Percentiles rank a stretch among this genome's conserved stretches.
phyloP scores from a whole-genome alignment of 495 filamentous ascomycete genomes.

The Aspergillus cristatus region DNA sequence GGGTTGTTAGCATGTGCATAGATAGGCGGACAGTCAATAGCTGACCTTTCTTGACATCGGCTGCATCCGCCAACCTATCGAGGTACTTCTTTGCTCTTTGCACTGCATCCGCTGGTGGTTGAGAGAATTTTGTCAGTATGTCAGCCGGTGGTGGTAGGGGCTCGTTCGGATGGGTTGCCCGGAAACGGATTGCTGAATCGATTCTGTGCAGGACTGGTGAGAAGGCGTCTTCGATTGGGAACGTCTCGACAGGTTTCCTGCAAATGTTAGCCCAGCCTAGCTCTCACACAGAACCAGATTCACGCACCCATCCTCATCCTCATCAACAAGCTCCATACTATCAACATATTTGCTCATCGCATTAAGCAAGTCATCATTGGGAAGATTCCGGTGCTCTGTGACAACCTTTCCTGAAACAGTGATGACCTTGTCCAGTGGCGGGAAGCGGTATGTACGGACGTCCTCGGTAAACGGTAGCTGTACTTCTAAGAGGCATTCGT shows the following conservation, averaged over 20 bases:
- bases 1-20: constrained; percentile 14
- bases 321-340: constrained; percentile 73
- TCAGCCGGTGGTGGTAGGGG: constrained; percentile 57
- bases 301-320: constrained; percentile 63
- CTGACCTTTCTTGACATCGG: constrained; percentile 79
- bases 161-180: constrained; percentile 65
- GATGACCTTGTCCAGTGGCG: constrained; percentile 77
- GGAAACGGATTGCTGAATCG: constrained; percentile 71
- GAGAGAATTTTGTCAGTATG: constrained; percentile 63
- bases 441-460: constrained; percentile 78
- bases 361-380: constrained; percentile 57
- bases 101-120: constrained; percentile 60
- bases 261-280: no score
- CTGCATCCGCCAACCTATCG: constrained; percentile 53
- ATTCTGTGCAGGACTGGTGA: constrained; percentile 90
- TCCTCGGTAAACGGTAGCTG: constrained; percentile 95
- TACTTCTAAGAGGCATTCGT: constrained; percentile 83
- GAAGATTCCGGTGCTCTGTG: constrained; percentile 79
- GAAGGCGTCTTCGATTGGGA: constrained; percentile 73
- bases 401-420: constrained; percentile 83
- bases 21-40: background rate
- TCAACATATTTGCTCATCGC: constrained; percentile 91
- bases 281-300: no score
- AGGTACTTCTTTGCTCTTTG: constrained; percentile 45
- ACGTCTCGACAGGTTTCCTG: constrained; percentile 62